These are phyloP conservation scores for Citrus sp. DNA, from an alignment of 345 rosid genomes.

Conservation along the genomic window DNA sequence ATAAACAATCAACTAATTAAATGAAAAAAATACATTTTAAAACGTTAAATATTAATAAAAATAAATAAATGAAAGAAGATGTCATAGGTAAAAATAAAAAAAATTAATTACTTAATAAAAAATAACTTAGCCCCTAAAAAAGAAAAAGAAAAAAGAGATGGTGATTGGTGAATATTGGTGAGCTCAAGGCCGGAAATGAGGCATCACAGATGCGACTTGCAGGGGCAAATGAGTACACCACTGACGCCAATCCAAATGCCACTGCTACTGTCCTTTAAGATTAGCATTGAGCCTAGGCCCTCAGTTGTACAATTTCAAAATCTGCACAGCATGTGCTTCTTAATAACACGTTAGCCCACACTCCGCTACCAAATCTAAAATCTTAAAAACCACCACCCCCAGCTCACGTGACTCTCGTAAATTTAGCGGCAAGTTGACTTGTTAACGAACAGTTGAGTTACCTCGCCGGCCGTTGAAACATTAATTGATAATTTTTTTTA, in stretches of 20 bases:
- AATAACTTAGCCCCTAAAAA: no score
- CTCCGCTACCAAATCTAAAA: no score
- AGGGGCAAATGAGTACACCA: neutral
- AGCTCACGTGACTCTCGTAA: slow-evolving; percentile 13
- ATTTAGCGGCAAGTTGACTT: slow-evolving; percentile 19
- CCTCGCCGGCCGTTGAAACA: neutral
- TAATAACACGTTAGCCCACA: neutral
- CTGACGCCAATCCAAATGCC: neutral
- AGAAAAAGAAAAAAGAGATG: no score
- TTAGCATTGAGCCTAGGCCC: neutral
- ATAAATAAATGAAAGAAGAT: no score
- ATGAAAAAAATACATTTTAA: no score
- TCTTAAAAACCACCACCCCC: neutral
- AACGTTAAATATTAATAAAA: no score
- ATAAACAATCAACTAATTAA: no score
- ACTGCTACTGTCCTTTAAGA: no score
- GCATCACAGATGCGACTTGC: slow-evolving; percentile 4
- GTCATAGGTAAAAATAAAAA: no score
- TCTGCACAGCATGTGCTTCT: neutral
- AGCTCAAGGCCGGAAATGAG: neutral
- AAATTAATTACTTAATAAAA: no score
- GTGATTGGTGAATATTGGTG: neutral
- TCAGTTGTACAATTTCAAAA: neutral
- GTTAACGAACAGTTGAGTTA: neutral
- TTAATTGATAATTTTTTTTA: no score